Evolutionary conservation across 768 basidiomycete species (phyloP).

Genomic region (Pisolithus marmoratus): DNA sequence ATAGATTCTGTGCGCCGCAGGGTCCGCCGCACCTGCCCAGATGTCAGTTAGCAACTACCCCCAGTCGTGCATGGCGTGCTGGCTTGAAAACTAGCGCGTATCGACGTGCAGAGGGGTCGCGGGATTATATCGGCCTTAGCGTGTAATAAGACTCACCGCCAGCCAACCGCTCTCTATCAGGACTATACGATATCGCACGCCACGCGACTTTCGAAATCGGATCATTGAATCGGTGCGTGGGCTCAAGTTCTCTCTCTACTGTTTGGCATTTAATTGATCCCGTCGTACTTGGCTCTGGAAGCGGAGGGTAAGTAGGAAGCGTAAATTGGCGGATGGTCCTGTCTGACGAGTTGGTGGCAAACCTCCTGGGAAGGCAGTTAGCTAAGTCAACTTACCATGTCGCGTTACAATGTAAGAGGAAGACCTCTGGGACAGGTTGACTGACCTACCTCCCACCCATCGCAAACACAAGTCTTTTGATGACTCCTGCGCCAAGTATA

Average conservation of each 20-base stretch:
- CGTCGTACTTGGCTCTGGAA: background rate
- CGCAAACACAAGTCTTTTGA: conserved; percentile 85
- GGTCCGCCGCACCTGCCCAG: conserved; percentile 75
- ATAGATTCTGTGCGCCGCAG: conserved; percentile 91
- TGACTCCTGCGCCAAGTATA: conserved; percentile 61
- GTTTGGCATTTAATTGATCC: conserved; percentile 3
- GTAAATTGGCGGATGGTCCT: conserved; percentile 84
- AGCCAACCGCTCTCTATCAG: conserved; percentile 92
- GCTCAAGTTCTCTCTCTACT: conserved; percentile 67
- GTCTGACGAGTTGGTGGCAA: conserved; percentile 93
- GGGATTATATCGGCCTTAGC: no score
- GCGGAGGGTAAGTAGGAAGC: conserved; percentile 50
- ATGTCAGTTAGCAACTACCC: background rate
- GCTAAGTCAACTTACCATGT: background rate
- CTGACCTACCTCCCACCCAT: conserved; percentile 69
- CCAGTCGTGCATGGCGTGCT: background rate
- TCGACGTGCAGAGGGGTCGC: no score
- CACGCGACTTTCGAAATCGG: conserved; percentile 90
- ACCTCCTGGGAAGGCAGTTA: conserved; percentile 39
- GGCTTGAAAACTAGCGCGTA: background rate
- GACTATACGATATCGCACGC: conserved; percentile 89
- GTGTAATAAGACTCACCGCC: conserved; percentile 58
- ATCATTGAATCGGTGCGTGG: conserved; percentile 75
- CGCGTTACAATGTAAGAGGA: no score
- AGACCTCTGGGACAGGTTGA: background rate